These are phyloP conservation scores for Tricholoma terreum DNA, from an alignment of 768 basidiomycete genomes.

Conservation along the genomic window DNA sequence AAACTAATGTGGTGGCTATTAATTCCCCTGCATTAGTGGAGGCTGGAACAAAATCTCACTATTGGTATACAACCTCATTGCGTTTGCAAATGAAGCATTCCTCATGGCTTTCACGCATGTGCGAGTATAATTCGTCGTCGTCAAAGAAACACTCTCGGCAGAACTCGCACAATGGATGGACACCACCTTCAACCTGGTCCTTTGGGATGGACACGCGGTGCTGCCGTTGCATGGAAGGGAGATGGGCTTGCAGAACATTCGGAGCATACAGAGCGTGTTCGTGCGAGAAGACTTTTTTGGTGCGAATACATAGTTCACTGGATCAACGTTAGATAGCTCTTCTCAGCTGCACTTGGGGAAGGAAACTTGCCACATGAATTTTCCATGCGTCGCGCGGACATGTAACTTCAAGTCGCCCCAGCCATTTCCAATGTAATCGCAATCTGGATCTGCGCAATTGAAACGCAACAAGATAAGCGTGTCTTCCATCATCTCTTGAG, in stretches of 20 bases:
- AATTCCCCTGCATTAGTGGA: not conserved
- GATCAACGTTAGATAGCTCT: not conserved
- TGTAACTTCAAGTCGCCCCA: conserved; percentile 92
- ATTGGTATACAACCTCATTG: conserved; percentile 74
- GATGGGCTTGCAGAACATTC: conserved; percentile 59
- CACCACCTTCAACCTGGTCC: conserved; percentile 65
- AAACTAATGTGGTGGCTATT: conserved; percentile 47
- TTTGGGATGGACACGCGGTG: conserved; percentile 38
- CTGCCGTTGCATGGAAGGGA: conserved; percentile 62
- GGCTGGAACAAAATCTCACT: conserved; percentile 51
- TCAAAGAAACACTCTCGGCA: conserved; percentile 91
- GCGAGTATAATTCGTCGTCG: conserved; percentile 90
- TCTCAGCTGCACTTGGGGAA: no score
- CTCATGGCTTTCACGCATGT: conserved; percentile 92
- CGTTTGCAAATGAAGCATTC: conserved; percentile 95
- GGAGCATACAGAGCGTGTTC: conserved; percentile 84
- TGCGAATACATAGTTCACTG: conserved; percentile 79
- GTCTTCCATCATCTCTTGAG: conserved; percentile 92
- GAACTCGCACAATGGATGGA: conserved; percentile 83
- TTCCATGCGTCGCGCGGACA: conserved; percentile 68
- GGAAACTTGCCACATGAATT: conserved; percentile 71
- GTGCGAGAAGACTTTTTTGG: conserved; percentile 94
- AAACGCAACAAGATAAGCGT: conserved; percentile 87
- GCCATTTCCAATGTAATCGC: conserved; percentile 79
- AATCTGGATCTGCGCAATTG: conserved; percentile 87